Evolutionary conservation across 768 basidiomycete genomes (phyloP).

Genomic region (Clitopilus passeckerianus): DNA sequence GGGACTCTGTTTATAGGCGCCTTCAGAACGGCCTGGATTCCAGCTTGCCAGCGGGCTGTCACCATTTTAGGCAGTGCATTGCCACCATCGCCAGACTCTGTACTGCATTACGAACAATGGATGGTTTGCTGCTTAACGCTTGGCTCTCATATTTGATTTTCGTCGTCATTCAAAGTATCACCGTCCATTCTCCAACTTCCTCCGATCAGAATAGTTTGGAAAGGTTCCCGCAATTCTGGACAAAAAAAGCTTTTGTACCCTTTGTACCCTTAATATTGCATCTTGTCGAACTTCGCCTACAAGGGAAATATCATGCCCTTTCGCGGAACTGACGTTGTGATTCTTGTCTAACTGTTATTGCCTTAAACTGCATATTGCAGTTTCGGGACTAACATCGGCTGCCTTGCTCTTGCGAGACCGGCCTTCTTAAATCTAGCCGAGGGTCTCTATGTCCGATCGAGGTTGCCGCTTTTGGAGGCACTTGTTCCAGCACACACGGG

Average conservation of each 20-base stretch:
- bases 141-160: neutral
- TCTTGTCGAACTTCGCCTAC: neutral
- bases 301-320: neutral
- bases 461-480: neutral
- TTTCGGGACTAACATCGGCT: neutral
- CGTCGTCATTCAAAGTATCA: neutral
- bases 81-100: neutral
- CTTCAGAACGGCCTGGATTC: too few relatives aligned
- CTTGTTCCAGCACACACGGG: neutral
- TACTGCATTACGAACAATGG: neutral
- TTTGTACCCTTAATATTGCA: neutral
- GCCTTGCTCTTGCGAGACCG: neutral
- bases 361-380: neutral
- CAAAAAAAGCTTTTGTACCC: neutral
- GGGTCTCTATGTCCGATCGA: neutral
- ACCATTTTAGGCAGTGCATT: neutral
- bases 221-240: neutral
- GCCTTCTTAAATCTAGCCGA: neutral
- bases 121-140: neutral
- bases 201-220: neutral
- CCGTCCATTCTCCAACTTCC: neutral
- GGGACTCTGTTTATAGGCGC: too few relatives aligned
- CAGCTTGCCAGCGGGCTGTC: too few relatives aligned
- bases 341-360: neutral
- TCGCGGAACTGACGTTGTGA: neutral